Percentiles rank a stretch among this genome's conserved stretches.
phyloP scores from a whole-genome alignment of 176 grass and related monocot species.

The Bonia amplexicaulis region DNA sequence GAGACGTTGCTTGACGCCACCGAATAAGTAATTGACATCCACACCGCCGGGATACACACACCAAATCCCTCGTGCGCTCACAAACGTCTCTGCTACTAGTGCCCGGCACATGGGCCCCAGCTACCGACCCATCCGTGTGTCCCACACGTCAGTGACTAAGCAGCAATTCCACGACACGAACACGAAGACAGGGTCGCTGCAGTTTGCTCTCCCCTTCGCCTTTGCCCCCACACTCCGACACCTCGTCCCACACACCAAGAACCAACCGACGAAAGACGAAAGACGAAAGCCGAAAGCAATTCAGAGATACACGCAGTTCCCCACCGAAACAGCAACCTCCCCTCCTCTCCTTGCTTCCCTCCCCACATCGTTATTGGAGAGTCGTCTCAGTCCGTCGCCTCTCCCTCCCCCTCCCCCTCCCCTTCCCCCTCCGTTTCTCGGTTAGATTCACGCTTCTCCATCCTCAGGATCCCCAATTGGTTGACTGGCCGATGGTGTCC shows the following conservation, averaged over 20 bases:
- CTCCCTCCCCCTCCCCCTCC: neutral
- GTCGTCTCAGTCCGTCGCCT: constrained; percentile 11
- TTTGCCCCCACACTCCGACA: neutral
- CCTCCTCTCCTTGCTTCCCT: neutral
- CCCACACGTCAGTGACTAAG: neutral
- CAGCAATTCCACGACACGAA: neutral
- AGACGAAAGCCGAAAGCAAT: neutral
- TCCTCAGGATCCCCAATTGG: neutral
- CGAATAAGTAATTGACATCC: neutral
- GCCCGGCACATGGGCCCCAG: neutral
- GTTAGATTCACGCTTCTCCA: constrained; percentile 22
- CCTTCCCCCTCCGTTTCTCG: neutral
- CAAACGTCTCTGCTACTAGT: neutral
- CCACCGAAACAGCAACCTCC: neutral
- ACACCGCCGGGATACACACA: neutral
- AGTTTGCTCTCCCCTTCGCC: neutral
- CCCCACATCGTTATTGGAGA: constrained; percentile 23
- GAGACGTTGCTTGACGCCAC: neutral
- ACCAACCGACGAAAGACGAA: neutral
- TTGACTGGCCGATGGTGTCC: neutral
- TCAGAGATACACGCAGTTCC: neutral
- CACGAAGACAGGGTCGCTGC: neutral
- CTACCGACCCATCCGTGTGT: fast-evolving
- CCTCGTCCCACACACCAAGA: neutral
- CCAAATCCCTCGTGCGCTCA: too few species aligned